phyloP scores from a whole-genome alignment of 1,284 basidiomycete species.

The Vanrija sp. region DNA sequence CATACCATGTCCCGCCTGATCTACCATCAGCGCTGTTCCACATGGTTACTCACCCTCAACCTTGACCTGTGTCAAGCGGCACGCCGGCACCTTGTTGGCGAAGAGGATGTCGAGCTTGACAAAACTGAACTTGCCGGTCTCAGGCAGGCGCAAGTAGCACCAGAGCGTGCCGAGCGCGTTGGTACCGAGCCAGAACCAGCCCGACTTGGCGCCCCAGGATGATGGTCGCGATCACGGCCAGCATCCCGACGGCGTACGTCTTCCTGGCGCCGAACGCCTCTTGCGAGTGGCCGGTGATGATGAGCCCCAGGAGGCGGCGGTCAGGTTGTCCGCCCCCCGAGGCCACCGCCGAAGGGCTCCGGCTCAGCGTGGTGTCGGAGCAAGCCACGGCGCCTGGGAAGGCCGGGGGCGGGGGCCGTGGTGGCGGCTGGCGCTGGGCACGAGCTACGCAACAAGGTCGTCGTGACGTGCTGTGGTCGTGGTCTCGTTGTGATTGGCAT shows the following conservation, averaged over 20 bases:
- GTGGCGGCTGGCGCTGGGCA: too few relatives aligned
- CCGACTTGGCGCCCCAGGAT: constrained; percentile 38
- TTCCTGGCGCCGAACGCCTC: constrained; percentile 39
- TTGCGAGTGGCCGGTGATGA: constrained; percentile 26
- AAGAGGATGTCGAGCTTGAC: constrained; percentile 43
- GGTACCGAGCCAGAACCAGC: constrained; percentile 24
- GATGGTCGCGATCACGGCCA: constrained; percentile 34
- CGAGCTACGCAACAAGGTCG: too few relatives aligned
- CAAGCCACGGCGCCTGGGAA: too few relatives aligned
- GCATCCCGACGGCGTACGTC: constrained; percentile 38
- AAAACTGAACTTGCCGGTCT: constrained; percentile 22
- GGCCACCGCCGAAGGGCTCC: too few relatives aligned
- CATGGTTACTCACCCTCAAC: constrained; percentile 8
- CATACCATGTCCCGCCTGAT: background rate
- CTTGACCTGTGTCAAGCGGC: constrained; percentile 32
- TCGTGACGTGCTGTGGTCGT: too few relatives aligned
- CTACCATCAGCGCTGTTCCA: background rate
- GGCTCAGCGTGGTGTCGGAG: too few relatives aligned
- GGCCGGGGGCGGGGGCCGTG: too few relatives aligned
- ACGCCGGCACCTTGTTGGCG: constrained; percentile 34
- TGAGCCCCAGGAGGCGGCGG: too few relatives aligned
- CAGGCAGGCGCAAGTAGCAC: constrained; percentile 20
- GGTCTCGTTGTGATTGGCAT: too few relatives aligned
- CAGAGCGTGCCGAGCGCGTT: constrained; percentile 2
- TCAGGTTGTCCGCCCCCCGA: too few relatives aligned